Evolutionary conservation across 768 basidiomycete genomes (phyloP).

Genomic region (Amanita pallidorosea): DNA sequence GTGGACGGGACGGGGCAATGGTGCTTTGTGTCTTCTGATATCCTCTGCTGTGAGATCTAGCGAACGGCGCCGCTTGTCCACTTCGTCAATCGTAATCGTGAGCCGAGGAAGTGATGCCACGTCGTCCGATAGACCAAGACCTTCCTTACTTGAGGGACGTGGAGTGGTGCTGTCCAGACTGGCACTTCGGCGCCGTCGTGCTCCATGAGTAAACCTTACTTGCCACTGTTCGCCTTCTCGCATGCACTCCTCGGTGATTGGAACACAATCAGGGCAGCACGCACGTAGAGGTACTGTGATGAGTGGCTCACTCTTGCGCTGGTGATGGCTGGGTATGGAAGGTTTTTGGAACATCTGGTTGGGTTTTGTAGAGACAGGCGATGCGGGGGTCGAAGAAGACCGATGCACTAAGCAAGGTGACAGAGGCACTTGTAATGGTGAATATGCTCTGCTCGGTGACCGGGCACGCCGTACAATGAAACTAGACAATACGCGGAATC

Average conservation of each 20-base stretch:
- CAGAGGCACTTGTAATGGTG: constrained; percentile 25
- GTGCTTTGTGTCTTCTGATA: constrained; percentile 6
- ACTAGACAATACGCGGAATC: constrained; percentile 15
- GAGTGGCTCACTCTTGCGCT: constrained; percentile 21
- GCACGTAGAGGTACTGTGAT: constrained; percentile 58
- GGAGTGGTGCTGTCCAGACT: constrained; percentile 23
- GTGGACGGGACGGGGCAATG: constrained; percentile 5
- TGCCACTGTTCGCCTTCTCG: constrained; percentile 48
- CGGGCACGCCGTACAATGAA: constrained; percentile 28
- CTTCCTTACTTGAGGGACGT: not conserved
- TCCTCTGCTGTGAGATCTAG: constrained; percentile 21
- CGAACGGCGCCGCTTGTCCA: constrained; percentile 45
- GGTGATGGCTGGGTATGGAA: constrained; percentile 24
- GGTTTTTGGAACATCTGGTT: constrained; percentile 14
- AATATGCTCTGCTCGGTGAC: constrained; percentile 29
- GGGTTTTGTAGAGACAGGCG: constrained; percentile 8
- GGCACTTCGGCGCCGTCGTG: constrained; percentile 42
- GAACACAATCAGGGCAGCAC: constrained; percentile 58
- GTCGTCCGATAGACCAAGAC: not conserved
- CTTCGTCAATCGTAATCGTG: constrained; percentile 50
- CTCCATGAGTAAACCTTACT: constrained; percentile 54
- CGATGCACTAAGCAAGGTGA: constrained; percentile 49
- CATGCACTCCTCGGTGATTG: constrained; percentile 45
- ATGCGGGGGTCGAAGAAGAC: constrained; percentile 13
- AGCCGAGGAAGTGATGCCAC: constrained; percentile 5